Percentiles rank a stretch among this genome's conserved stretches.
Evolutionary conservation across 192 early-diverging fungal genomes (phyloP).

Genomic region (Podila epicladia): DNA sequence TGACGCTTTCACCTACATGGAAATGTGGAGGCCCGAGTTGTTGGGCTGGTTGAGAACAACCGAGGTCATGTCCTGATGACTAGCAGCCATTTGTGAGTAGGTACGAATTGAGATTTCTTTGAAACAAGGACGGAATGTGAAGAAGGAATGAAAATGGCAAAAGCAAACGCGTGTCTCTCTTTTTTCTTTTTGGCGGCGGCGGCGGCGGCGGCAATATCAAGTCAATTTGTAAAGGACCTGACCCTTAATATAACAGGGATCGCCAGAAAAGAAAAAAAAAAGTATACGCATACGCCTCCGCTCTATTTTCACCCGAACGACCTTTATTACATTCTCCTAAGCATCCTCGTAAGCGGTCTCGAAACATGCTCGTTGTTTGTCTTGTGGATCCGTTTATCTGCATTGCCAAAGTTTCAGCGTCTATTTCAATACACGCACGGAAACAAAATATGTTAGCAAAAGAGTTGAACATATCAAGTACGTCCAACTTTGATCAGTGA

Average conservation of each 20-base stretch:
- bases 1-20: conserved; percentile 49
- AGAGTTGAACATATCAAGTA: not conserved
- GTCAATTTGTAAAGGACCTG: no score
- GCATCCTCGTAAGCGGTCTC: no score
- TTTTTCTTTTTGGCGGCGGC: no score
- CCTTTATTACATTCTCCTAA: no score
- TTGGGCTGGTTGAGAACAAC: conserved; percentile 65
- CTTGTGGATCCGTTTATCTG: conserved; percentile 14
- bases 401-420: conserved; percentile 50
- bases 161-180: not conserved
- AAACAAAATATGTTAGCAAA: not conserved
- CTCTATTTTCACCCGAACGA: no score
- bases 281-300: no score
- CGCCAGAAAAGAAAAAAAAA: no score
- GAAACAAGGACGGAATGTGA: not conserved
- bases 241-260: no score
- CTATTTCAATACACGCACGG: not conserved
- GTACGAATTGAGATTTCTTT: not conserved
- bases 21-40: conserved; percentile 62
- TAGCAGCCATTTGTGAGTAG: conserved; percentile 24
- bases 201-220: no score
- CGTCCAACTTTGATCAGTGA: not conserved
- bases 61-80: conserved; percentile 39
- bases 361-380: not conserved
- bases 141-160: not conserved